Base-by-base conservation (phyloP, 371 early-diverging fungal genomes). In the Circinella minor region DNA sequence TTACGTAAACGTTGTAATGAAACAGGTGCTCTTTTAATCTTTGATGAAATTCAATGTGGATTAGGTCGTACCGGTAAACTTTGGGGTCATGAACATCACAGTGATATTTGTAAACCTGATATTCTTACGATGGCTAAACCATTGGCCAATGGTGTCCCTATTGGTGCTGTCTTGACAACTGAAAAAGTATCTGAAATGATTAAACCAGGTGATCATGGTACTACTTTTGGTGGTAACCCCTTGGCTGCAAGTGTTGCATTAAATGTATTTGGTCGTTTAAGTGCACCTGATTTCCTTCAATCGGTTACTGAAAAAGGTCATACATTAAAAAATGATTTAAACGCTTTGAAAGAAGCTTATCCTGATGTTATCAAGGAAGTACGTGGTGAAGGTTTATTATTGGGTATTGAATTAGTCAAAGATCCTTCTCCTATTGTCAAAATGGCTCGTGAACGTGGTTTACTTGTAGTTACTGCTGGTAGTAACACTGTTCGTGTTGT, bases 1-100 rank as follows among this genome's bases (percentile, higher is more conserved):
- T 69, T 97, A 51, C 88, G 96, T 47, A 75, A 86, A 46, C 84
- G 89, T 18, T 96, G 97, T 77, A 86, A 94, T 73, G 88, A 94
- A 64, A 89, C 90, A 20, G 93, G 92, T 15, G 93, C 94, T 6
- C 63, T 97, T 61, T 82, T 98, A 77, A 96, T 98, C 66, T 94
- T 85, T 77, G 98, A 98, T 85, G 98, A 98, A 85, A 95, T 98
- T 73, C 98, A 98, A 89, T 96, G 96, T 80, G 98, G 98, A 8
- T 73, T 98, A 51, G 95, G 93, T n/a, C 91, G 98, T 62, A 91
- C 96, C 5, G 98, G 98, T 69, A 91, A 89, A 67, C 75, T 97
- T 54, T 97, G 93, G 92, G 95, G 92, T 11, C 94, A 95, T 75
- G 91, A 94, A 54, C 78, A 91, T 72, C 89, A 79, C 64, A 80